Conservation (phyloP, 257 asterid species). For the Solanum arcanum region DNA sequence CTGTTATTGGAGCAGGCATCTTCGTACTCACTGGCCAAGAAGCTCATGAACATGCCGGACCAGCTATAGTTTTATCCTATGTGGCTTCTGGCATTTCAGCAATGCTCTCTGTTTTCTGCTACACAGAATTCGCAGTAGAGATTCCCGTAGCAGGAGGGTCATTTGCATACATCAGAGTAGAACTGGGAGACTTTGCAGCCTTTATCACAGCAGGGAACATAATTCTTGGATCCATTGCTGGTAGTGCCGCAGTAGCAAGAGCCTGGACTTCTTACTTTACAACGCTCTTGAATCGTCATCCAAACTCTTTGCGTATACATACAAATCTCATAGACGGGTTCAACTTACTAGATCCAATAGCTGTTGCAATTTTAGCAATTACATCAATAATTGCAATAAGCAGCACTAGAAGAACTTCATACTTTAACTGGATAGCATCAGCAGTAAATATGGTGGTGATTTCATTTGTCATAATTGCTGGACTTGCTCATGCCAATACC, state of each 20-base stretch:
- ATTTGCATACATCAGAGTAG: conserved; percentile 47
- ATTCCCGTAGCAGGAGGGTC: conserved; percentile 56
- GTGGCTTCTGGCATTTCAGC: conserved; percentile 52
- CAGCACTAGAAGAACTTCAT: conserved; percentile 38
- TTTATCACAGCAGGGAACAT: conserved; percentile 48
- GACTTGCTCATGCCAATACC: conserved; percentile 38
- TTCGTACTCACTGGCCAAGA: conserved; percentile 59
- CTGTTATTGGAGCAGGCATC: conserved; percentile 58
- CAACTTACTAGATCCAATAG: conserved; percentile 41
- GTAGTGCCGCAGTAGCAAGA: conserved; percentile 49
- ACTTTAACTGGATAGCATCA: conserved; percentile 52
- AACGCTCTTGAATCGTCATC: conserved; percentile 32
- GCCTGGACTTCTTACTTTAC: conserved; percentile 62
- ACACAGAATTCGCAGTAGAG: conserved; percentile 49
- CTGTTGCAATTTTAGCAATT: conserved; percentile 25
- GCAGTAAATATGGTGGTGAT: conserved; percentile 37
- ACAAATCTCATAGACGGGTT: conserved; percentile 24
- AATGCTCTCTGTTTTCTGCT: conserved; percentile 60
- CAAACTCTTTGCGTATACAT: conserved; percentile 36
- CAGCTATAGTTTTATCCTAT: conserved; percentile 46
- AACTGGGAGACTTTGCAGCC: conserved; percentile 53
- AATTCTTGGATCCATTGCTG: conserved; percentile 47
- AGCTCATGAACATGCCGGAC: conserved; percentile 50
- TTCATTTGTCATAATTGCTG: conserved; percentile 38
- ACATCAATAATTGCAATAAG: conserved; percentile 30